A percentile compares a stretch with the other conserved stretches of the same genome.
phyloP scores from a whole-genome alignment of 768 basidiomycete species.

The Neoboletus subvelutipes region DNA sequence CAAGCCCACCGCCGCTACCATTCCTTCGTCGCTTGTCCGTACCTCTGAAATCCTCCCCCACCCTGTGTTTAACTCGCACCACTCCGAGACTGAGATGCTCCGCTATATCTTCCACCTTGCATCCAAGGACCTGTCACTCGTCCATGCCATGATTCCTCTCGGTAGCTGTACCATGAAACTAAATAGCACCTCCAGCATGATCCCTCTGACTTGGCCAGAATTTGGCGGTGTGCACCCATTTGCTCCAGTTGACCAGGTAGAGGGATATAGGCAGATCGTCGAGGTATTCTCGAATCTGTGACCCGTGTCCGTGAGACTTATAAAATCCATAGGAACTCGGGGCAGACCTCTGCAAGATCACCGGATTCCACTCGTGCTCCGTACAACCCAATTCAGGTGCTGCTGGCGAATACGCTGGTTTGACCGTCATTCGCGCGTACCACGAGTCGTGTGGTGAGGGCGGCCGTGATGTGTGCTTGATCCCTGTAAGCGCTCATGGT shows the following conservation, averaged over 20 bases:
- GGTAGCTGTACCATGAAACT: slow-evolving; percentile 99
- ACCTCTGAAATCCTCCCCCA: slow-evolving; percentile 76
- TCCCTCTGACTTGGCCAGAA: slow-evolving; percentile 92
- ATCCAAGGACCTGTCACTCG: slow-evolving; percentile 90
- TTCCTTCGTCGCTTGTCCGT: slow-evolving; percentile 58
- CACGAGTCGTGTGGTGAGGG: slow-evolving; percentile 85
- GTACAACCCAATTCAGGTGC: slow-evolving; percentile 99
- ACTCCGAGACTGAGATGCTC: slow-evolving; percentile 98
- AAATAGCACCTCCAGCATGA: slow-evolving; percentile 98
- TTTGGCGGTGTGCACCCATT: slow-evolving; percentile 92
- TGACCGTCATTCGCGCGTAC: slow-evolving; percentile 91
- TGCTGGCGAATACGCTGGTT: slow-evolving; percentile 96
- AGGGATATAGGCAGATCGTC: slow-evolving; percentile 83
- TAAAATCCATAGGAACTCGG: slow-evolving; percentile 73
- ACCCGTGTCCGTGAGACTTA: slow-evolving; percentile 8
- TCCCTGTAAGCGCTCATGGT: slow-evolving; percentile 95
- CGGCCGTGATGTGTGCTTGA: slow-evolving; percentile 87
- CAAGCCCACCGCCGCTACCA: slow-evolving; percentile 38
- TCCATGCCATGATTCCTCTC: slow-evolving; percentile 94
- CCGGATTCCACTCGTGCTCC: slow-evolving; percentile 94
- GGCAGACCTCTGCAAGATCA: slow-evolving; percentile 86
- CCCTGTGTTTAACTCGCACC: slow-evolving; percentile 93
- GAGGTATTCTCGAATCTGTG: slow-evolving; percentile 43
- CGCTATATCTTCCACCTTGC: slow-evolving; percentile 94
- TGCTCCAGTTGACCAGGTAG: slow-evolving; percentile 83